Conservation (phyloP, 257 asterid species). For the Cruciata laevipes region DNA sequence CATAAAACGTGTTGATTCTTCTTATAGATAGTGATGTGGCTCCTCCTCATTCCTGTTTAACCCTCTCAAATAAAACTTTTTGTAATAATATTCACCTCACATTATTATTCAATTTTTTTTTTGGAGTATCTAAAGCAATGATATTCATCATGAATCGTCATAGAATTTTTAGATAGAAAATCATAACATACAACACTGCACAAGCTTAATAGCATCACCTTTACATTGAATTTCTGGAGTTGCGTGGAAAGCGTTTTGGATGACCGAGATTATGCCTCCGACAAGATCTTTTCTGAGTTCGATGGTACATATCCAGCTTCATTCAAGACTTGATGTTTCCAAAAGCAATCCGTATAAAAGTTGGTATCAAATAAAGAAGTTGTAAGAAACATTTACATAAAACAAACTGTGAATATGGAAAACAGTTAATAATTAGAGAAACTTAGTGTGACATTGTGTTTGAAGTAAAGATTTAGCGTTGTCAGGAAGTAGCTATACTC, state of each 20-base stretch:
- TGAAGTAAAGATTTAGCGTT: conserved; percentile 64
- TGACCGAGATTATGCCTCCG: conserved; percentile 70
- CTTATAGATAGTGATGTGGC: no score
- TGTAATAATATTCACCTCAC: no score
- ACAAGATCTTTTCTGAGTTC: conserved; percentile 72
- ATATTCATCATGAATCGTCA: no score
- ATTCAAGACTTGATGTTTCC: conserved; percentile 55
- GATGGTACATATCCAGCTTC: conserved; percentile 86
- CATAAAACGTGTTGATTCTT: no score
- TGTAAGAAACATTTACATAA: background rate
- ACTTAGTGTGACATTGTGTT: conserved; percentile 85
- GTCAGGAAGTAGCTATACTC: conserved; percentile 75
- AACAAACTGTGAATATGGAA: background rate
- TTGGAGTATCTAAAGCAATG: no score
- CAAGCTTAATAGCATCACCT: conserved; percentile 59
- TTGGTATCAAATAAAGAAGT: background rate
- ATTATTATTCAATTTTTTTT: no score
- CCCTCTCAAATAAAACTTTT: no score
- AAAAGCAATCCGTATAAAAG: background rate
- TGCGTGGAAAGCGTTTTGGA: conserved; percentile 72
- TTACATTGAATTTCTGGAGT: conserved; percentile 74
- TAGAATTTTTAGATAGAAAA: no score
- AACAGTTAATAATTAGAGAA: background rate
- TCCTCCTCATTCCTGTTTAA: no score
- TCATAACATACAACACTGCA: no score